Base-by-base conservation (phyloP, 192 early-diverging fungal genomes). In the Dimargaris cristalligena region DNA sequence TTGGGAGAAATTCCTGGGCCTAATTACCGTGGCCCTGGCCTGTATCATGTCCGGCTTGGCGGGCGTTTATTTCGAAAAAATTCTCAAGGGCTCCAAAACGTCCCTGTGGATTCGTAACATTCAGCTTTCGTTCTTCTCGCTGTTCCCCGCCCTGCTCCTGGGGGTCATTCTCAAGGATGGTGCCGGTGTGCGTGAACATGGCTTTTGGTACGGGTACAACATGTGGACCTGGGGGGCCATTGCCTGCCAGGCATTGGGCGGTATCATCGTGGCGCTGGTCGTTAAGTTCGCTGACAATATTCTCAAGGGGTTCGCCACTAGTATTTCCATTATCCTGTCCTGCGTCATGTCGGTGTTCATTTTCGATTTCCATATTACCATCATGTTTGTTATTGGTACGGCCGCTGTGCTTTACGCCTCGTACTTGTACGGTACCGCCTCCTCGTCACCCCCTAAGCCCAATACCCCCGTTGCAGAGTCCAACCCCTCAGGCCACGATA, bases 251-350 rank as follows among this genome's bases (percentile, higher is more conserved):
- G 91, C 95, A 0, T 64, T 87, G 20, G 95, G 95, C 38, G 95
- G 95, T 4, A 72, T 99, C 9, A 81, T 99, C 58, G 95, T 97
- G 0, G 91, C 95, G 0, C 63, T 99, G 0, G 93, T 99, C 2
- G 93, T 99, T 44, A 94, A 96, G 73, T 96, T 91, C 67, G 93
- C 95, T 0, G 94, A 99, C 65, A 99, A 97, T 63, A 97, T 99
- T 60, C 74, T 99, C 35, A 99, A 99, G 66, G 91, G 95, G n/a
- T 99, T 99, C 76, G 92, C 95, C 10, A 97, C 94, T 6, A 90
- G 87, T 56, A 83, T 99, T 54, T 90, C 91, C 35, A 97, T 99
- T 58, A 84, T 99, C 38, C 74, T 99, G 41, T 93, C 90, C 9
- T 87, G 78, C 41, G 60, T 92, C 57, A 82, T 83, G 1, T 91